Evolutionary conservation across 495 filamentous ascomycete species (phyloP).

Genomic region (Penicillium robsamsonii): DNA sequence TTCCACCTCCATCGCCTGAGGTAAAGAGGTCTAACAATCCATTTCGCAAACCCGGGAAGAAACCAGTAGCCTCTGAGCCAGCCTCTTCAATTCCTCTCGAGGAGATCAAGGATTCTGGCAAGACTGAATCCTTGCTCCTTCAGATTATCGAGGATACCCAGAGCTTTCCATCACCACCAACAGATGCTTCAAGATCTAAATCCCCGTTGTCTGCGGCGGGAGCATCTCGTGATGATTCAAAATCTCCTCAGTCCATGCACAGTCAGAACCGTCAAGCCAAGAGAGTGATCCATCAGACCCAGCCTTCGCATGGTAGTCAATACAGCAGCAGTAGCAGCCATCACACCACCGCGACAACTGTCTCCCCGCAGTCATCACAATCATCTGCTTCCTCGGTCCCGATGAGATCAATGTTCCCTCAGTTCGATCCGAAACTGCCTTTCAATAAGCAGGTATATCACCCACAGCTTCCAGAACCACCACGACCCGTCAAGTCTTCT

Average conservation of each 20-base stretch:
- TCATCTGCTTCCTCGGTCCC: slow-evolving; percentile 36
- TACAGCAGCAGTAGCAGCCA: slow-evolving; percentile 29
- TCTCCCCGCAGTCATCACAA: slow-evolving; percentile 37
- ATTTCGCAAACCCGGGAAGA: slow-evolving; percentile 32
- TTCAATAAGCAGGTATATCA: slow-evolving; percentile 68
- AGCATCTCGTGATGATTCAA: slow-evolving; percentile 13
- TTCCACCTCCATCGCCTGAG: slow-evolving; percentile 49
- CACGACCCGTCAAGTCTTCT: slow-evolving; percentile 29
- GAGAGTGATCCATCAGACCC: slow-evolving; percentile 12
- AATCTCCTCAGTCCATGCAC: slow-evolving; percentile 25
- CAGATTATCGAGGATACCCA: slow-evolving; percentile 42
- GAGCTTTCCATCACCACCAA: slow-evolving; percentile 26
- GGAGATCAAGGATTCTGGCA: slow-evolving; percentile 33
- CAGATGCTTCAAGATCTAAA: slow-evolving; percentile 22
- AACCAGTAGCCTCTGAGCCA: slow-evolving; percentile 26
- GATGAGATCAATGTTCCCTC: slow-evolving; percentile 76
- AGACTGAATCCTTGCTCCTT: slow-evolving; percentile 40
- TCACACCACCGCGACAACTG: slow-evolving; percentile 32
- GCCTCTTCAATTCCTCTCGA: slow-evolving; percentile 37
- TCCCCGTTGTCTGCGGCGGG: slow-evolving; percentile 16
- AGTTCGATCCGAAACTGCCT: slow-evolving; percentile 70
- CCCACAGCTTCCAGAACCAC: slow-evolving; percentile 51
- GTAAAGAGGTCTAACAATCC: slow-evolving; percentile 40
- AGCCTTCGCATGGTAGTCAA: slow-evolving; percentile 23
- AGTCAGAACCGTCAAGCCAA: slow-evolving; percentile 24